A percentile compares a stretch with the other conserved stretches of the same genome.
Conservation (phyloP, 495 filamentous ascomycete species). For the Bacidia gigantensis region DNA sequence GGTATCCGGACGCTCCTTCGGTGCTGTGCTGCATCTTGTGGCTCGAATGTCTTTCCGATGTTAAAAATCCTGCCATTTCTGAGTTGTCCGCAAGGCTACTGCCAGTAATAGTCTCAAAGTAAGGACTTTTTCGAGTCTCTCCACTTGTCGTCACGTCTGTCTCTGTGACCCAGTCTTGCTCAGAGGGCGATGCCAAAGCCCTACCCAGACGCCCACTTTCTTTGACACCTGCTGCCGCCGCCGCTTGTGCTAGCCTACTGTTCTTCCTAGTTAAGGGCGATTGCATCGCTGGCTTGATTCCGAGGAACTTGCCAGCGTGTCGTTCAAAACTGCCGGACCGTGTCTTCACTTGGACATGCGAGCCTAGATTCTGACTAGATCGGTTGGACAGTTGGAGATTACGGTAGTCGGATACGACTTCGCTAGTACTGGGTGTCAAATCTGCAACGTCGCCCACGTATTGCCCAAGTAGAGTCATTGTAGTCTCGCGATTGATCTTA, state of each 20-base stretch:
- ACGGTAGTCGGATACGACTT: conserved; percentile 3
- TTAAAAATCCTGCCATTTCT: conserved; percentile 7
- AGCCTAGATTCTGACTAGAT: background rate
- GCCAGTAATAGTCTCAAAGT: conserved; percentile 3
- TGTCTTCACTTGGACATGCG: background rate
- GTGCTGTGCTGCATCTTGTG: background rate
- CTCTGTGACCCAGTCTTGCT: conserved; percentile 15
- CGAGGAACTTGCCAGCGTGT: background rate
- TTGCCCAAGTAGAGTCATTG: background rate
- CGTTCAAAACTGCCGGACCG: background rate
- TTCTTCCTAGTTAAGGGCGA: background rate
- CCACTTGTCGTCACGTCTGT: conserved; percentile 2
- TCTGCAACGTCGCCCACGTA: conserved; percentile 5
- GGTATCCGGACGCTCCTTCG: background rate
- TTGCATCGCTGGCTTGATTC: background rate
- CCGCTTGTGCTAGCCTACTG: conserved; percentile 4
- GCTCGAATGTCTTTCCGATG: background rate
- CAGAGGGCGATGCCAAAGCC: background rate
- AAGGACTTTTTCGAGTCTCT: background rate
- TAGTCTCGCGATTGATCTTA: background rate
- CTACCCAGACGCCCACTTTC: conserved; percentile 4
- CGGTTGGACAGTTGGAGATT: background rate
- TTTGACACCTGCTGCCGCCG: conserved; percentile 1
- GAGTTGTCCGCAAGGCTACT: conserved; percentile 14
- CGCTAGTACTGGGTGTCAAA: conserved; percentile 8